Conservation (phyloP, 1,284 basidiomycete genomes). For the Vanrija sp. region DNA sequence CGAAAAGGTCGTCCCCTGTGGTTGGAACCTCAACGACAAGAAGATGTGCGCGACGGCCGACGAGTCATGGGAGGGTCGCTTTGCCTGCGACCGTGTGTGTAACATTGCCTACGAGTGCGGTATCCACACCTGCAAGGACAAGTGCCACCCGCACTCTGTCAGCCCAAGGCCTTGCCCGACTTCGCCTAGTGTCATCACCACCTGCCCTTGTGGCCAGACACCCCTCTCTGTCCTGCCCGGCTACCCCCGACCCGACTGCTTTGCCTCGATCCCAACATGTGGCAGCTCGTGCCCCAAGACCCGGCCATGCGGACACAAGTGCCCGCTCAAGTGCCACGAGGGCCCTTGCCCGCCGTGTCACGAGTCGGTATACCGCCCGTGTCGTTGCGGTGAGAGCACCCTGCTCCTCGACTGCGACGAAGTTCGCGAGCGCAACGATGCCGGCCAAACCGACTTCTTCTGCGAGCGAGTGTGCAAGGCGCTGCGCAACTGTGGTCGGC, state of each 20-base stretch:
- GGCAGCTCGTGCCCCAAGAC: slow-evolving; percentile 62
- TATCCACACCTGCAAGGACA: slow-evolving; percentile 63
- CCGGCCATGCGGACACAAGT: slow-evolving; percentile 65
- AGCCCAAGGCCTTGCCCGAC: slow-evolving; percentile 63
- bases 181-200: slow-evolving; percentile 62
- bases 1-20: slow-evolving; percentile 61
- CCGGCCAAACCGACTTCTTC: slow-evolving; percentile 57
- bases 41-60: slow-evolving; percentile 32
- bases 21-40: slow-evolving; percentile 53
- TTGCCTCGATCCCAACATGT: slow-evolving; percentile 75
- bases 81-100: slow-evolving; percentile 62
- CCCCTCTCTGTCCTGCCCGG: slow-evolving; percentile 51
- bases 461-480: slow-evolving; percentile 74
- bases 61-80: slow-evolving; percentile 64
- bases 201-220: slow-evolving; percentile 76
- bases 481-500: slow-evolving; percentile 68
- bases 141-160: slow-evolving; percentile 65
- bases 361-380: slow-evolving; percentile 64
- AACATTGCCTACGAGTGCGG: slow-evolving; percentile 70
- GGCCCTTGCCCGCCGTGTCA: slow-evolving; percentile 68
- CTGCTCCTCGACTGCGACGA: slow-evolving; percentile 54
- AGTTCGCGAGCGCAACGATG: slow-evolving; percentile 42
- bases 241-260: slow-evolving; percentile 58
- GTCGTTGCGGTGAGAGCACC: slow-evolving; percentile 70
- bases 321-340: slow-evolving; percentile 56